Percentiles rank a stretch among this genome's conserved stretches.
Conservation (phyloP, 2,329 filamentous ascomycete genomes). For the Aspergillaceae sp. region DNA sequence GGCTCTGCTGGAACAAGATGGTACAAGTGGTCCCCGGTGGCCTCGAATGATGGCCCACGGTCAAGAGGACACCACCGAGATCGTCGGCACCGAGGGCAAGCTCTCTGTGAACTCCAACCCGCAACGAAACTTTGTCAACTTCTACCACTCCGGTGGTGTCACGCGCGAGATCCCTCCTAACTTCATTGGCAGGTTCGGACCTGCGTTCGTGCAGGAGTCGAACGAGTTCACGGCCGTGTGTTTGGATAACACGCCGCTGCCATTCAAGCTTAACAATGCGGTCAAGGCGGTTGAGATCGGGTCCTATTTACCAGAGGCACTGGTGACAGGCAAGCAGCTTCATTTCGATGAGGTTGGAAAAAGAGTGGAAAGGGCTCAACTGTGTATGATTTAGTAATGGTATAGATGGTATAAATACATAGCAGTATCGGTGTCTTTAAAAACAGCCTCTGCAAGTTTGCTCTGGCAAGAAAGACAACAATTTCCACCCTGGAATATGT, state of each 20-base stretch:
- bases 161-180: conserved; percentile 52
- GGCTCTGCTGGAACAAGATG: conserved; percentile 35
- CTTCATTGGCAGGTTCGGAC: conserved; percentile 55
- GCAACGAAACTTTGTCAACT: conserved; percentile 46
- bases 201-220: conserved; percentile 56
- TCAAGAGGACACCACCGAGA: conserved; percentile 58
- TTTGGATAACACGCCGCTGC: conserved; percentile 47
- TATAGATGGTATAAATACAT: not conserved
- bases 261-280: conserved; percentile 49
- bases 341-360: conserved; percentile 49
- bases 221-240: conserved; percentile 55
- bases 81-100: conserved; percentile 59
- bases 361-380: conserved; percentile 31
- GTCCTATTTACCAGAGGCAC: conserved; percentile 46
- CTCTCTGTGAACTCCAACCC: conserved; percentile 54
- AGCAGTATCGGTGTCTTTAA: not conserved
- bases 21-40: conserved; percentile 37
- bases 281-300: conserved; percentile 53
- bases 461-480: no score
- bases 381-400: conserved; percentile 9
- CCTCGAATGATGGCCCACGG: conserved; percentile 59
- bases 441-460: no score
- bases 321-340: conserved; percentile 47
- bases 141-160: conserved; percentile 47
- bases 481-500: no score